Base-by-base conservation (phyloP, 495 filamentous ascomycete species). In the Thermochaetoides thermophila region DNA sequence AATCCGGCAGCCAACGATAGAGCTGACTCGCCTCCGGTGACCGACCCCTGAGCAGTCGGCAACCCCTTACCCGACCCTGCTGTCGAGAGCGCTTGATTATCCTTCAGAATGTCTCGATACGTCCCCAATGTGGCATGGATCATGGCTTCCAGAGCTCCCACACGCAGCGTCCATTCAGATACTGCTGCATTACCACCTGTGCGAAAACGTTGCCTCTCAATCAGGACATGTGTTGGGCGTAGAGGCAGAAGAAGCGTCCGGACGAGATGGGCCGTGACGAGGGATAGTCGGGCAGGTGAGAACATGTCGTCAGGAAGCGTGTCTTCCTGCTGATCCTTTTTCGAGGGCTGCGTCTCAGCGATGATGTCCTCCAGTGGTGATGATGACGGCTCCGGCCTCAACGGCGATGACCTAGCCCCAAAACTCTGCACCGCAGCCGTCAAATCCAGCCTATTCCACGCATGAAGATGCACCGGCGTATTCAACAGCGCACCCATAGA, bases 91-190 rank as follows among this genome's bases (percentile, higher is more conserved):
- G n/a, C 28, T 16, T 3, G 9, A 1, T 16, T 9, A 15, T 16
- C 16, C 4, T 9, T 2, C 24, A 23, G 29, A 3, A 4, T 8
- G 7, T 16, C 23, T 7, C 11, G 12, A 4, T n/a, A 24, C 11
- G 76, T 67, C 17, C 64, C 55, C 7, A 94, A 52, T n/a, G 78
- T 64, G 17, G 80, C 81, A 57, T 89, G 78, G 2, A 95, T 52
- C 78, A 94, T 93, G 0, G 73, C 70, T 55, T 96, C 87, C 14
- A 96, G 70, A 50, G 84, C 79, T 40, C 92, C 91, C 3, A 95
- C 86, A 2, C 84, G 66, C 20, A 94, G 39, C 13, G 85, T 92
- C 89, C 87, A 95, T 55, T 96, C 83, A 22, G 74, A 70, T 3
- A 96, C 70, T 5, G 72, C 66, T 0, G 68, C 43, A 0, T 53